phyloP scores from a whole-genome alignment of 2,329 filamentous ascomycete species.

The Ophiostoma perfectum region DNA sequence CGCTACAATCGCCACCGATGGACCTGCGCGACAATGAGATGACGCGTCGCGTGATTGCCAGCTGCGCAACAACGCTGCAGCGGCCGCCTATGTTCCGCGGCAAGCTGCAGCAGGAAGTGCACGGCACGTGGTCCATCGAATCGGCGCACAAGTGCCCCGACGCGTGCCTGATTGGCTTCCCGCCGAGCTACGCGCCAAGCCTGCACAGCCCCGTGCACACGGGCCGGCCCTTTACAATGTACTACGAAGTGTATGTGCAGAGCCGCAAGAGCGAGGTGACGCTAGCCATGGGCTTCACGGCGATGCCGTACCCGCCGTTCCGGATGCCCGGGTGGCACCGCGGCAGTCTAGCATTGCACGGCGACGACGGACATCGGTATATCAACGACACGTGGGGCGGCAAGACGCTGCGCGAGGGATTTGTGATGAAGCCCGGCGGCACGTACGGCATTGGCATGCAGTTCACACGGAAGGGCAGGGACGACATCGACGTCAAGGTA shows the following conservation, averaged over 20 bases:
- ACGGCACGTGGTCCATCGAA: slow-evolving; percentile 48
- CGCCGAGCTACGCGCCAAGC: slow-evolving; percentile 61
- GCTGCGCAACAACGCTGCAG: slow-evolving; percentile 51
- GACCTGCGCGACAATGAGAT: slow-evolving; percentile 31
- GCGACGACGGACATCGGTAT: slow-evolving; percentile 71
- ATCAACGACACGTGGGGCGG: slow-evolving; percentile 72
- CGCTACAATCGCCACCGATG: slow-evolving; percentile 48
- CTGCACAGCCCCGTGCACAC: slow-evolving; percentile 51
- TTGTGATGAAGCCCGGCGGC: slow-evolving; percentile 44
- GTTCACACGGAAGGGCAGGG: slow-evolving; percentile 37
- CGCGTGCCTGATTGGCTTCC: slow-evolving; percentile 58
- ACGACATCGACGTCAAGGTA: slow-evolving; percentile 47
- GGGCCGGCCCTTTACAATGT: slow-evolving; percentile 48
- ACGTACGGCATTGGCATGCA: slow-evolving; percentile 68
- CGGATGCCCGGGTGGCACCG: slow-evolving; percentile 77
- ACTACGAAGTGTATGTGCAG: slow-evolving; percentile 59
- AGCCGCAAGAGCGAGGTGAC: slow-evolving; percentile 36
- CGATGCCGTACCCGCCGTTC: slow-evolving; percentile 71
- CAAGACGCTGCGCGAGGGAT: slow-evolving; percentile 47
- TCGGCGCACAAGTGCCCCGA: slow-evolving; percentile 48
- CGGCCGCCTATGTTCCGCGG: slow-evolving; percentile 46
- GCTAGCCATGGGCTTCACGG: slow-evolving; percentile 64
- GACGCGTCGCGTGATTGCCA: slow-evolving; percentile 41
- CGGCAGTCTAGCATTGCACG: slow-evolving; percentile 68
- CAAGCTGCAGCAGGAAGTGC: slow-evolving; percentile 40